Percentiles rank a stretch among this genome's conserved stretches.
phyloP scores from a whole-genome alignment of 2,329 filamentous ascomycete genomes.

The Chalaropsis ovoidea region DNA sequence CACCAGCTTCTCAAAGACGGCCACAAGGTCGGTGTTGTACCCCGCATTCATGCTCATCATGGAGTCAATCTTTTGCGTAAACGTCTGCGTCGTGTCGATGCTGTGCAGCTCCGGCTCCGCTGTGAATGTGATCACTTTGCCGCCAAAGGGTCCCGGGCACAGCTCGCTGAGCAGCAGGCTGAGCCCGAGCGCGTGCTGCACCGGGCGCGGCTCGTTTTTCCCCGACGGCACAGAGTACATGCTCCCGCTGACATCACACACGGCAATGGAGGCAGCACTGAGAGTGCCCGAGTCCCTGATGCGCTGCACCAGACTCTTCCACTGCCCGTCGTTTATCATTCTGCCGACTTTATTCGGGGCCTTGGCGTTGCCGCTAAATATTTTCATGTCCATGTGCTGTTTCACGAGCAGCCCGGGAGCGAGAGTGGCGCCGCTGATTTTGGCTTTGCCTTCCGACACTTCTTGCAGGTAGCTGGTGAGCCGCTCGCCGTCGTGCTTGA shows the following conservation, averaged over 20 bases:
- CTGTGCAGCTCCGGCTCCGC: not conserved
- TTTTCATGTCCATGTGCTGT: not conserved
- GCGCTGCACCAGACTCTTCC: not conserved
- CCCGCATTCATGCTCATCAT: not conserved
- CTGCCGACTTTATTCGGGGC: not conserved
- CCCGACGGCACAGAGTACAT: not conserved
- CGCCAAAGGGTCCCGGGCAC: not conserved
- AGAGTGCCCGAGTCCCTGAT: not conserved
- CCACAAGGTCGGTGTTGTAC: slow-evolving; percentile 40
- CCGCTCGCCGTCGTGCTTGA: not conserved
- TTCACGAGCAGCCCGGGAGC: not conserved
- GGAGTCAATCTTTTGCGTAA: not conserved
- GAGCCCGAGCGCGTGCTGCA: not conserved
- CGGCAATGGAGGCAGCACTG: not conserved
- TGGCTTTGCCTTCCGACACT: not conserved
- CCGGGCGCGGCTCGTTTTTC: not conserved
- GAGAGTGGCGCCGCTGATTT: not conserved
- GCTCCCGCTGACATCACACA: not conserved
- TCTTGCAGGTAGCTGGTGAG: not conserved
- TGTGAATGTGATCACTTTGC: not conserved
- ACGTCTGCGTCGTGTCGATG: not conserved
- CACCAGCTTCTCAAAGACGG: slow-evolving; percentile 44
- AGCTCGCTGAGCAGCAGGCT: not conserved
- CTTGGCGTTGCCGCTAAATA: not conserved
- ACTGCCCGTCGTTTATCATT: not conserved